Conservation (phyloP, 352 stramenopile genomes). For the Phytophthora lateralis region DNA sequence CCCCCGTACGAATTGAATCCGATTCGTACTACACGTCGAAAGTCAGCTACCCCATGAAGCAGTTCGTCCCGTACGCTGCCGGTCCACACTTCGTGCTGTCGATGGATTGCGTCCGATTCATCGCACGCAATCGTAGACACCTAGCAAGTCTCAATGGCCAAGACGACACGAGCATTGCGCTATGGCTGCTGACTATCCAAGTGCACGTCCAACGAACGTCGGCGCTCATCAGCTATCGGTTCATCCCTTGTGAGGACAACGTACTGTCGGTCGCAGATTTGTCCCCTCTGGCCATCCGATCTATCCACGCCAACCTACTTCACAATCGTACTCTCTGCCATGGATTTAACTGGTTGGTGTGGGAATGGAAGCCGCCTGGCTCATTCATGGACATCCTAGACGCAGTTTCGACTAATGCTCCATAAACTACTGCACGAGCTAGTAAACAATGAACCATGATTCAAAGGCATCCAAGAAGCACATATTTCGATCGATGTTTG, state of each 20-base stretch:
- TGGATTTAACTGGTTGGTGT: neutral
- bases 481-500: too few relatives aligned
- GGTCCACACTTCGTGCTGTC: slow-evolving; percentile 50
- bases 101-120: slow-evolving; percentile 48
- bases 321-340: slow-evolving; percentile 5
- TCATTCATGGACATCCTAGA: neutral
- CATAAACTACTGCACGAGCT: neutral
- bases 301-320: slow-evolving; percentile 11
- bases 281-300: slow-evolving; percentile 13
- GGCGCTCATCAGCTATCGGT: slow-evolving; percentile 2
- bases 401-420: neutral
- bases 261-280: slow-evolving; percentile 13
- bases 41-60: slow-evolving; percentile 31
- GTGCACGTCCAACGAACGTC: slow-evolving; percentile 36
- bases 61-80: slow-evolving; percentile 36
- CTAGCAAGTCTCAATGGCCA: slow-evolving; percentile 38
- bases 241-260: neutral
- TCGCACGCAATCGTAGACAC: slow-evolving; percentile 34
- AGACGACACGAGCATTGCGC: slow-evolving; percentile 59
- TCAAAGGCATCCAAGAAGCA: too few relatives aligned
- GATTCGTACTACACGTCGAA: slow-evolving; percentile 16
- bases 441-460: too few relatives aligned
- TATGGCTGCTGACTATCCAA: slow-evolving; percentile 60
- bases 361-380: neutral
- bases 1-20: neutral